phyloP scores from a whole-genome alignment of 2,329 filamentous ascomycete genomes.

The Ascochyta lentis region DNA sequence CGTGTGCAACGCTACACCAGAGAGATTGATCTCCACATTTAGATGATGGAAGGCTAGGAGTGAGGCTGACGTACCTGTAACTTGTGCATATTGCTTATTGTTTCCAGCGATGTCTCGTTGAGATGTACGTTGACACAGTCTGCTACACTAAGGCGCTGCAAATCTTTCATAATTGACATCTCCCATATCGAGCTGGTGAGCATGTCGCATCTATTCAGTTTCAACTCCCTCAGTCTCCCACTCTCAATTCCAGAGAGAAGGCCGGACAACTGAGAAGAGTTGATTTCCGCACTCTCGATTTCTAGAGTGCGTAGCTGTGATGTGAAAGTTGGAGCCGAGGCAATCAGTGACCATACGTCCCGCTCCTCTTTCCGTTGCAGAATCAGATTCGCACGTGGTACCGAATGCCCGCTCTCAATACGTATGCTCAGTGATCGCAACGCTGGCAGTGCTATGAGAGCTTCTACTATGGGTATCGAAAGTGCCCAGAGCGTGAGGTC shows the following conservation, averaged over 20 bases:
- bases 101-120: slow-evolving; percentile 1
- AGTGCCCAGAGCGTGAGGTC: slow-evolving; percentile 42
- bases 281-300: slow-evolving; percentile 1
- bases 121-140: slow-evolving; percentile 1
- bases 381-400: neutral
- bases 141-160: neutral
- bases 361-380: slow-evolving; percentile 7
- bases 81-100: slow-evolving; percentile 15
- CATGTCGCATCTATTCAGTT: slow-evolving; percentile 8
- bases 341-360: slow-evolving; percentile 1
- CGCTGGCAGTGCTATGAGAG: slow-evolving; percentile 26
- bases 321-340: neutral
- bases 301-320: neutral
- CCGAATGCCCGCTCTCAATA: slow-evolving; percentile 28
- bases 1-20: slow-evolving; percentile 29
- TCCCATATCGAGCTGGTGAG: slow-evolving; percentile 9
- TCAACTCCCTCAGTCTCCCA: neutral
- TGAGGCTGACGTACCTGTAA: slow-evolving; percentile 13
- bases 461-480: slow-evolving; percentile 29
- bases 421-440: slow-evolving; percentile 33
- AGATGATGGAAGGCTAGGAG: neutral
- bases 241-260: neutral
- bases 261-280: neutral
- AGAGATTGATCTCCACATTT: too few species aligned
- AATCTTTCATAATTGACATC: fast-evolving